Evolutionary conservation across 192 early-diverging fungal genomes (phyloP).

Genomic region (Thoreauomyces humboldtii): DNA sequence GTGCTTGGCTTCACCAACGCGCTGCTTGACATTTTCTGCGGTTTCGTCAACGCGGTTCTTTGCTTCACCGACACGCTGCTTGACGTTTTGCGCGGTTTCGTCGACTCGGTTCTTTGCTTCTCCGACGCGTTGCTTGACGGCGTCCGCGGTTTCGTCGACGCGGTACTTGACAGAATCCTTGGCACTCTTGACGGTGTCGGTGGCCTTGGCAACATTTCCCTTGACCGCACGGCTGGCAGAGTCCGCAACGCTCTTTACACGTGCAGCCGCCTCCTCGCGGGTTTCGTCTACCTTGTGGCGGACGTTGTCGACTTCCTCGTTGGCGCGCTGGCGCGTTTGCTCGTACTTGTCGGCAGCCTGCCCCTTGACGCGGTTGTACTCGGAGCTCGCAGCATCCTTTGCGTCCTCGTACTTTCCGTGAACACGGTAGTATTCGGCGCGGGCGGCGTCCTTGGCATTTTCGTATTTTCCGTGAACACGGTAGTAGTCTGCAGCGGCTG

Average conservation of each 20-base stretch:
- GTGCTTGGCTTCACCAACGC: slow-evolving; percentile 10
- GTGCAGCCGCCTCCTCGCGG: neutral
- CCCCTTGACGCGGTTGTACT: neutral
- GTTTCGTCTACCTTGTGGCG: slow-evolving; percentile 3
- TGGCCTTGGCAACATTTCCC: slow-evolving; percentile 7
- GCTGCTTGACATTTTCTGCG: slow-evolving; percentile 15
- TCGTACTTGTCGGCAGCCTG: neutral
- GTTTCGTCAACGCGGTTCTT: slow-evolving; percentile 12
- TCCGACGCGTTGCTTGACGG: slow-evolving; percentile 5
- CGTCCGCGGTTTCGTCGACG: slow-evolving; percentile 4
- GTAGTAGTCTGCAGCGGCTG: neutral
- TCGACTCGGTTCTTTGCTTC: slow-evolving; percentile 9
- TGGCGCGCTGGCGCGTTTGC: neutral
- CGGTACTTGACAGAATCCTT: slow-evolving; percentile 2
- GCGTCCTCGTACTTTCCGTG: slow-evolving; percentile 7
- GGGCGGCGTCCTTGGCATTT: neutral
- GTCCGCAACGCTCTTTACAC: neutral
- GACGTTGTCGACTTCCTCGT: slow-evolving; percentile 9
- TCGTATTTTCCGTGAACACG: neutral
- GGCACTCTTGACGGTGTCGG: neutral
- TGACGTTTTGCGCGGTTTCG: slow-evolving; percentile 9
- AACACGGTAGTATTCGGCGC: neutral
- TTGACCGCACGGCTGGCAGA: slow-evolving; percentile 1
- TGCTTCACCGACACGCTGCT: slow-evolving; percentile 12
- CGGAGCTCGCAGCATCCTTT: neutral